Conservation (phyloP, 495 filamentous ascomycete genomes). For the Glarea lozoyensis region DNA sequence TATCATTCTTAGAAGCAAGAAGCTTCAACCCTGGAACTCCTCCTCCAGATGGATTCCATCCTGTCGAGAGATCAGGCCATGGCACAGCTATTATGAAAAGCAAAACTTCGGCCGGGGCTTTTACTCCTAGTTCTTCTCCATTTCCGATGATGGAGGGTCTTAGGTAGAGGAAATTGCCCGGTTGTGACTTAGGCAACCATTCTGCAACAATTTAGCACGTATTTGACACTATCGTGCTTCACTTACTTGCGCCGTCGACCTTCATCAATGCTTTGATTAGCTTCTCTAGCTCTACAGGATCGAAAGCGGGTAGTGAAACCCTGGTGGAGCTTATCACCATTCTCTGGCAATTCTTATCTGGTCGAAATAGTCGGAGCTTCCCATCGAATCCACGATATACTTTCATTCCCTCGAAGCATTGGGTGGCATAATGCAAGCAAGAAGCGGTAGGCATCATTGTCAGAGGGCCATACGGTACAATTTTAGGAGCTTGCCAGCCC, state of each 20-base stretch:
- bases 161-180: constrained; percentile 65
- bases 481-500: constrained; percentile 71
- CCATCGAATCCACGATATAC: constrained; percentile 80
- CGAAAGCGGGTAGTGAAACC: constrained; percentile 70
- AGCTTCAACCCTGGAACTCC: constrained; percentile 52
- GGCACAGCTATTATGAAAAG: constrained; percentile 71
- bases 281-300: constrained; percentile 59
- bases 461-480: constrained; percentile 72
- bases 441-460: constrained; percentile 75
- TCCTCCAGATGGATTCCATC: constrained; percentile 33
- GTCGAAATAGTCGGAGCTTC: constrained; percentile 76
- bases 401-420: constrained; percentile 89
- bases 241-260: constrained; percentile 45
- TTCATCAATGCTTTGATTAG: constrained; percentile 62
- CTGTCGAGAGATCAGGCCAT: constrained; percentile 50
- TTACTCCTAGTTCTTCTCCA: constrained; percentile 70
- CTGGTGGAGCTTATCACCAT: constrained; percentile 61
- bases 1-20: constrained; percentile 67
- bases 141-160: constrained; percentile 83
- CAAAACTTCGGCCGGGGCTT: constrained; percentile 68
- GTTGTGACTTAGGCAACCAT: constrained; percentile 69
- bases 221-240: neutral
- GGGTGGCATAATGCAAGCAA: constrained; percentile 79
- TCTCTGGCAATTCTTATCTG: constrained; percentile 64
- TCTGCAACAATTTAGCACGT: constrained; percentile 26